Conservation (phyloP, 1,284 basidiomycete genomes). For the Ceratobasidium theobromae region DNA sequence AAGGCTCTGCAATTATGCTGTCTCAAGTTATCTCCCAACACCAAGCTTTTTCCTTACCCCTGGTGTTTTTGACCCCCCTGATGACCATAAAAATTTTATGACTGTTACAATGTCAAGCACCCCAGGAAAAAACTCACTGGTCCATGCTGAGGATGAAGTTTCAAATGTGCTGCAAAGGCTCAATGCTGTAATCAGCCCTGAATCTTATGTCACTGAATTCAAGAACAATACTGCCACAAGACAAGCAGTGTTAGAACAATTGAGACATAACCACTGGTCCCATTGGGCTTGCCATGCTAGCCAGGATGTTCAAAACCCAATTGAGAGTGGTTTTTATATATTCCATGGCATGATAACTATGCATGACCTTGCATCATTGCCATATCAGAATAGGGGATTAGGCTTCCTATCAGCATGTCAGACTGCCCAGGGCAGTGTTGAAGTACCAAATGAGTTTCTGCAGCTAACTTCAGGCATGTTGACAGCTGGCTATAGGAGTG, state of each 20-base stretch:
- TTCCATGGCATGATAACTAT: not conserved
- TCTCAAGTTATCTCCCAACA: not conserved
- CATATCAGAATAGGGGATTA: not conserved
- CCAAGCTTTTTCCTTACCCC: not conserved
- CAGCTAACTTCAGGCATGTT: not conserved
- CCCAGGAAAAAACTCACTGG: not conserved
- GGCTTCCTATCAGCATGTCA: not conserved
- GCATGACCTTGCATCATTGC: not conserved
- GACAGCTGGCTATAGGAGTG: not conserved
- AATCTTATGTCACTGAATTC: too few species aligned
- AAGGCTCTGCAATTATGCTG: not conserved
- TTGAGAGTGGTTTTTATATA: not conserved
- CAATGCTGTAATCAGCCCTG: not conserved
- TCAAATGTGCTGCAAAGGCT: not conserved
- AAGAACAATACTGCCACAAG: not conserved
- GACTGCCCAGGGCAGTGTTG: not conserved
- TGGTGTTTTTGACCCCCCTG: not conserved
- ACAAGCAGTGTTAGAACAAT: not conserved
- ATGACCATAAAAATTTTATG: not conserved
- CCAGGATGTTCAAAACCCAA: not conserved
- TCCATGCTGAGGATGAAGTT: not conserved
- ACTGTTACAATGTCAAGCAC: not conserved
- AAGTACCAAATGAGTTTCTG: not conserved
- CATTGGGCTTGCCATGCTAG: not conserved
- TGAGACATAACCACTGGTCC: not conserved